These are phyloP conservation scores for Clitoria ternatea DNA, from an alignment of 306 rosid species.

Conservation along the genomic window DNA sequence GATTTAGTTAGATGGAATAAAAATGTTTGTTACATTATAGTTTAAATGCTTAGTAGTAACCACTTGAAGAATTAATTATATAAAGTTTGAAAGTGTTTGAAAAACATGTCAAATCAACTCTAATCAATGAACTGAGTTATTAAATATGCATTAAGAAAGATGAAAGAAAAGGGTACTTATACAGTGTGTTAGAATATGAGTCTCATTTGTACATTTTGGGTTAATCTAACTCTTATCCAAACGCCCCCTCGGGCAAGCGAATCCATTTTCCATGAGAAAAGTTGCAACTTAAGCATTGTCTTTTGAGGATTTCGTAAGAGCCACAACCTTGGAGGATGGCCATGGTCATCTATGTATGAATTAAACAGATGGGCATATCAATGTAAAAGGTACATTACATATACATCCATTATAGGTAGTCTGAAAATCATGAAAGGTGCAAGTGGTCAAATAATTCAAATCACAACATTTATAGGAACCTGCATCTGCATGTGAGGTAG, in stretches of 20 bases:
- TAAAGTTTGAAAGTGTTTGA: too few species aligned
- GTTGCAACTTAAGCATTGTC: background rate
- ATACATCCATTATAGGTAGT: background rate
- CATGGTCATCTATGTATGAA: background rate
- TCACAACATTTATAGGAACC: conserved; percentile 13
- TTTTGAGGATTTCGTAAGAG: background rate
- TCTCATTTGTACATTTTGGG: too few species aligned
- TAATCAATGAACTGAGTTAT: too few species aligned
- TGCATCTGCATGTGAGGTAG: conserved; percentile 17
- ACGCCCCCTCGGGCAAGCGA: too few species aligned
- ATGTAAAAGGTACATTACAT: too few species aligned
- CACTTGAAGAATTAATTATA: too few species aligned
- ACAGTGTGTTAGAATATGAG: too few species aligned
- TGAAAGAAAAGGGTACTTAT: background rate
- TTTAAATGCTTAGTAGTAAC: background rate
- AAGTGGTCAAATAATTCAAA: conserved; percentile 18
- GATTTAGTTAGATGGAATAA: background rate
- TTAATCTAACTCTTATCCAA: too few species aligned
- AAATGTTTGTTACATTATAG: background rate
- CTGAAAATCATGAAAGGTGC: conserved; percentile 17
- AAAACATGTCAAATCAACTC: too few species aligned
- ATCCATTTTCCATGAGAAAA: background rate
- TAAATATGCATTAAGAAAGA: background rate
- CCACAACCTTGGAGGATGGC: conserved; percentile 1
- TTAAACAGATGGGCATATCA: background rate